Evolutionary conservation across 2,329 filamentous ascomycete genomes (phyloP).

Genomic region (Botrytis squamosa): DNA sequence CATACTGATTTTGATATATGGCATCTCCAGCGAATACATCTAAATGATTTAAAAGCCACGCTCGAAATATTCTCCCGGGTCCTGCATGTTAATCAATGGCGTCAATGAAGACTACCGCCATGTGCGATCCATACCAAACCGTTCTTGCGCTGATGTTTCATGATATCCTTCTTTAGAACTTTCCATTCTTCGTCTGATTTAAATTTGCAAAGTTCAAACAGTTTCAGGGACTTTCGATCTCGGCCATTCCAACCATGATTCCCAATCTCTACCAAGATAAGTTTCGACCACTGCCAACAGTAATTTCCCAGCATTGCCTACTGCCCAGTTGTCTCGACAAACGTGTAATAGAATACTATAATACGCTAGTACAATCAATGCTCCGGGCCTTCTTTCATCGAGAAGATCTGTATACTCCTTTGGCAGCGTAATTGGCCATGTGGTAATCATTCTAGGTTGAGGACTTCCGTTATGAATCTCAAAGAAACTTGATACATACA

Average conservation of each 20-base stretch:
- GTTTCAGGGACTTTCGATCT: not conserved
- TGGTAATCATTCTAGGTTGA: slow-evolving; percentile 31
- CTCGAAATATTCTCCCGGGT: not conserved
- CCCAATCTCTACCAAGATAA: slow-evolving; percentile 29
- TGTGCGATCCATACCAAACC: not conserved
- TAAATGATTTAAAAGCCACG: not conserved
- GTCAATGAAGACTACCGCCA: not conserved
- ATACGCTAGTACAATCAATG: slow-evolving; percentile 41
- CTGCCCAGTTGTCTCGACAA: slow-evolving; percentile 30
- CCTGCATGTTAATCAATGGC: not conserved
- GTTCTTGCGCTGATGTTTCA: not conserved
- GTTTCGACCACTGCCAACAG: slow-evolving; percentile 30
- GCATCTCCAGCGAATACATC: not conserved
- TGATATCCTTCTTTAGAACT: not conserved
- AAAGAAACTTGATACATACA: slow-evolving; percentile 24
- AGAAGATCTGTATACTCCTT: slow-evolving; percentile 39
- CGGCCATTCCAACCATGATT: slow-evolving; percentile 23
- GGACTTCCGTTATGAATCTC: not conserved
- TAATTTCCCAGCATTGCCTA: slow-evolving; percentile 31
- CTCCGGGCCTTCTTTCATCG: slow-evolving; percentile 38
- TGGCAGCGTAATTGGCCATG: slow-evolving; percentile 42
- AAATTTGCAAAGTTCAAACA: not conserved
- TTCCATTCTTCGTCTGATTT: not conserved
- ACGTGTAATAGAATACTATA: slow-evolving; percentile 41
- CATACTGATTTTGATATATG: not conserved